Base-by-base conservation (phyloP, 2,329 filamentous ascomycete species). In the Xenosphaeropsis pyriputrescens region DNA sequence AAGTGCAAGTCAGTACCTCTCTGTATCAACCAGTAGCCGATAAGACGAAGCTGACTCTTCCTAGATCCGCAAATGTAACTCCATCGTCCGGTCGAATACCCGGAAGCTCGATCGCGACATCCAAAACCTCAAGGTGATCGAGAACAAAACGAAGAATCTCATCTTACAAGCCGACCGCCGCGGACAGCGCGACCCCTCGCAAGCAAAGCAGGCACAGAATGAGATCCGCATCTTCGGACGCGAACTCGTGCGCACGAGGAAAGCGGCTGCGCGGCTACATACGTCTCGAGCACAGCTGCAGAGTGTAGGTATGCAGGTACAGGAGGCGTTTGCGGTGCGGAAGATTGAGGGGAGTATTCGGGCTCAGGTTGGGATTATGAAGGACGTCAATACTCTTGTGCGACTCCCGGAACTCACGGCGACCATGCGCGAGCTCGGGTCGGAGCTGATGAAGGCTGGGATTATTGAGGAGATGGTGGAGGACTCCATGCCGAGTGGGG, bases 401-500 rank as follows among this genome's bases (percentile, higher is more conserved):
- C 70, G 79, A 18, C 61, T 98, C 49, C 91, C 91, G 9, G 83
- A 94, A 62, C 66, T 96, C 43, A 85, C 80, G 15, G 77, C 73
- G 12, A 95, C 88, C 7, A 96, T 96, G 89, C 70, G 77, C 45
- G 85, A 93, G 57, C 65, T 96, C 36, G 81, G 79, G 50, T 70
- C 79, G 41, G 91, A 96, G 67, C 62, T 96, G 47, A 82, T 94
- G 58, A 93, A 86, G 64, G 89, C 91, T 2, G 91, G 89, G 13
- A 89, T 98, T 47, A 93, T 96, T 43, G 89, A 96, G 66, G 91
- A 98, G 64, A 95, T 96, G 83, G 77, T 93, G 4, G 83, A 79
- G 35, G 89, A 96, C 56, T 77, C 70, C 32, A 63, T 96, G 46
- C 85, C 86, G n/a, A 72, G 79, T 46, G 79, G 86, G 40, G 61